Base-by-base conservation (phyloP, 2,329 filamentous ascomycete species). In the Fusarium musae region DNA sequence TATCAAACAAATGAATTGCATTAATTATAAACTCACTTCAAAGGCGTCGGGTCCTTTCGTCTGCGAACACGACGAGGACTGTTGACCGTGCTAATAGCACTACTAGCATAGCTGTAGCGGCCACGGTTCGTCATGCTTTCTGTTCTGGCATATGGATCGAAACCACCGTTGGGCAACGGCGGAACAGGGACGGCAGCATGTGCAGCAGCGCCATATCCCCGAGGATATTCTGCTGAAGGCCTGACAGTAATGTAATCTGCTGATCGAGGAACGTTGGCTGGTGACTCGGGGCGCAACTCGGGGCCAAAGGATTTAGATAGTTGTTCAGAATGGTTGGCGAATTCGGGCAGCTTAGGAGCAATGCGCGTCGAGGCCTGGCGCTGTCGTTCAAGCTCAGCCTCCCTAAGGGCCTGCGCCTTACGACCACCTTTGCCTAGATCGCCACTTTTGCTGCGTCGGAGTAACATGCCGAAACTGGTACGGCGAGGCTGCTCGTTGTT, bases 71-170 rank as follows among this genome's bases (percentile, higher is more conserved):
- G 91, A 75, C 96, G 91, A 72, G 96, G 96, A 82, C 93, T 97
- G 85, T 97, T 97, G 85, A 97, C 91, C 68, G 94, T 93, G 86
- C 94, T 97, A 75, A 96, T 90, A 60, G 93, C 93, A 83, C 93
- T 97, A 85, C 93, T 97, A 64, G 96, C 95, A 84, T 98, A 98
- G 85, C 95, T 98, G 84, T 97, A 97, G 75, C 96, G 93, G 69
- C 96, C 95, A 77, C 96, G 94, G 83, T 98, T 92, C 77, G 96
- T 95, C 94, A 98, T 98, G 87, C 96, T 98, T 85, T 97, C 94
- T 40, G 93, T 92, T 72, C 93, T 90, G 50, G 93, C 91, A 79
- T 96, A 96, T 19, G 93, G 93, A 78, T 97, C 94, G 72, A 89
- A 87, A 77, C 88, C 88, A 65, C 88, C 88, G 80, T 85, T 88